Percentiles rank a stretch among this genome's conserved stretches.
These are phyloP conservation scores for Endothia cerciana DNA, from an alignment of 2,329 filamentous ascomycete genomes.

Conservation along the genomic window DNA sequence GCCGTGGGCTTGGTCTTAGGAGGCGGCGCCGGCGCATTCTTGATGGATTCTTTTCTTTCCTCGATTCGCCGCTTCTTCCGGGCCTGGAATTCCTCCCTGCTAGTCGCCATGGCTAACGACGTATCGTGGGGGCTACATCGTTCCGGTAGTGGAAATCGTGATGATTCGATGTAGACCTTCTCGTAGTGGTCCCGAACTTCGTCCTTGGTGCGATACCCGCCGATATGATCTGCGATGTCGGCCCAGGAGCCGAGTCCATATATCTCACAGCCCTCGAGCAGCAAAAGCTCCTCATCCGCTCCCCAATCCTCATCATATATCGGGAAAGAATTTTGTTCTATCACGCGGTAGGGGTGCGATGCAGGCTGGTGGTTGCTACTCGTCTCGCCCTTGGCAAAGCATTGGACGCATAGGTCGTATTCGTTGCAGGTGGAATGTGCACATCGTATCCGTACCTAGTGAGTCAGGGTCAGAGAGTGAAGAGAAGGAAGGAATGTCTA, in stretches of 20 bases:
- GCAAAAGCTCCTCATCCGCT: slow-evolving; percentile 91
- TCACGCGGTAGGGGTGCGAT: slow-evolving; percentile 87
- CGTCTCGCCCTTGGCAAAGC: slow-evolving; percentile 81
- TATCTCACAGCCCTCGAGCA: slow-evolving; percentile 92
- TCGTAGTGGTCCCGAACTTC: slow-evolving; percentile 96
- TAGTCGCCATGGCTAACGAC: slow-evolving; percentile 76
- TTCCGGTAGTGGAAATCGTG: slow-evolving; percentile 83
- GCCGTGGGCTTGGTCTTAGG: slow-evolving; percentile 96
- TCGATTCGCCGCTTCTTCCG: slow-evolving; percentile 94
- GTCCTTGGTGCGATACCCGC: slow-evolving; percentile 90
- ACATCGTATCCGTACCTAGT: slow-evolving; percentile 90
- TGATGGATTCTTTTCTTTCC: slow-evolving; percentile 83
- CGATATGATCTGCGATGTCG: slow-evolving; percentile 97
- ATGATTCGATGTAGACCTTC: slow-evolving; percentile 81
- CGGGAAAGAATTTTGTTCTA: slow-evolving; percentile 97
- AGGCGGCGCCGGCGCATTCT: slow-evolving; percentile 78
- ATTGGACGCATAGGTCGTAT: slow-evolving; percentile 95
- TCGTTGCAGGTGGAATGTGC: slow-evolving; percentile 83
- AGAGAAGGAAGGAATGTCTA: not conserved
- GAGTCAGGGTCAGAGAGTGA: not conserved
- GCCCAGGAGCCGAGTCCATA: slow-evolving; percentile 98
- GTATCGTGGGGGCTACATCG: slow-evolving; percentile 83
- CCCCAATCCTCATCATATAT: slow-evolving; percentile 97
- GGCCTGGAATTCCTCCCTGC: slow-evolving; percentile 89
- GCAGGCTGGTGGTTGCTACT: slow-evolving; percentile 85